A percentile compares a stretch with the other conserved stretches of the same genome.
phyloP scores from a whole-genome alignment of 805 yeast genomes.

The Lipomyces orientalis region DNA sequence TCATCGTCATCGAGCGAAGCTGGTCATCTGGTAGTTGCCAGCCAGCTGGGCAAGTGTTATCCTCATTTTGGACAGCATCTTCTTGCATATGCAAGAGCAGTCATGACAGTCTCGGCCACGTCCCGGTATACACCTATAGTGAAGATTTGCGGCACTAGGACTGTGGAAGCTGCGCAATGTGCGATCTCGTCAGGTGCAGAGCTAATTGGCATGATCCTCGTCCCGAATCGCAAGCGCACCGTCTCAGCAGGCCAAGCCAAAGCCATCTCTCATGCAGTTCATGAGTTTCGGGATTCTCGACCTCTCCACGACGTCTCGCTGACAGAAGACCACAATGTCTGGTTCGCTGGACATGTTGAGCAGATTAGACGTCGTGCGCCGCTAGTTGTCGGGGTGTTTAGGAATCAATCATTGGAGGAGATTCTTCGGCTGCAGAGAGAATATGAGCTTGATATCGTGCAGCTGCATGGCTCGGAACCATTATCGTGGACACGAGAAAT shows the following conservation, averaged over 20 bases:
- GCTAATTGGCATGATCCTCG: conserved; percentile 82
- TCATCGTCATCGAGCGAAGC: too few species aligned
- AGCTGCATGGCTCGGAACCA: conserved; percentile 82
- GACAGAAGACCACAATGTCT: conserved; percentile 4
- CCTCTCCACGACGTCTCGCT: neutral
- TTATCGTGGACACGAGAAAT: conserved; percentile 51
- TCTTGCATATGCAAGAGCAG: neutral
- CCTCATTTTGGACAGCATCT: neutral
- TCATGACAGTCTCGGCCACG: neutral
- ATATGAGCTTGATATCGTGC: conserved; percentile 74
- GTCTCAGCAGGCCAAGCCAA: conserved; percentile 56
- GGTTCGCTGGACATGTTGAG: conserved; percentile 29
- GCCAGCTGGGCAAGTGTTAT: neutral
- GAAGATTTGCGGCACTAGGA: conserved; percentile 83
- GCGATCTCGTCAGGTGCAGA: conserved; percentile 79
- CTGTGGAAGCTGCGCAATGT: conserved; percentile 66
- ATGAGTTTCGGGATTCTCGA: conserved; percentile 14
- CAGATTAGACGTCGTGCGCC: conserved; percentile 53
- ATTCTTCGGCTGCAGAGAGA: conserved; percentile 53
- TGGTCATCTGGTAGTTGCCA: too few species aligned
- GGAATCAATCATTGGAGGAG: conserved; percentile 75
- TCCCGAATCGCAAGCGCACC: conserved; percentile 80
- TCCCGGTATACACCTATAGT: conserved; percentile 49
- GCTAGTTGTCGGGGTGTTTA: conserved; percentile 84
- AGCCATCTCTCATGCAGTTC: conserved; percentile 50